Evolutionary conservation across 225 moss, liverwort and hornwort species (phyloP), one percentile per base, ranked within the genome.

Genomic region (Physcomitrium patens): DNA sequence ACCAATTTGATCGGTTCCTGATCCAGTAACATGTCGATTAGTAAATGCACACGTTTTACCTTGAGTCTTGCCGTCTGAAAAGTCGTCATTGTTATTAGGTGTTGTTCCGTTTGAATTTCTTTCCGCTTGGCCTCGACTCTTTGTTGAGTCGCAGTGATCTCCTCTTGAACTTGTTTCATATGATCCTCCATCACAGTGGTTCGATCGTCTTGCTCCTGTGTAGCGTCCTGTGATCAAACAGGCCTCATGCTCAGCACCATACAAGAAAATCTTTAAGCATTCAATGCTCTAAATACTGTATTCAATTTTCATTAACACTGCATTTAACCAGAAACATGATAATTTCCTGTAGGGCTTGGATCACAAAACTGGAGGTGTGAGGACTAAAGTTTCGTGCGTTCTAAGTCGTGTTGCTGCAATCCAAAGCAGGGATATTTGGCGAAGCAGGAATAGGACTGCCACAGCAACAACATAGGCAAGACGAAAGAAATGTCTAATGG

Each of bases 91-190:
- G 71, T 95, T 81, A 87, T 90, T 1, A 99, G 65, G 9, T 99
- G 95, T 22, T 99, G 83, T 77, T 99, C 95, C 0, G 87, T 81
- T 20, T 77, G 85, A 67, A 93, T 87, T 74, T 99, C 97, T 44
- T 93, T 90, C 53, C 20, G 72, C 67, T 90, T 99, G 44, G 86
- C 93, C 45, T 99, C 91, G 14, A 91, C 89, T 71, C 97, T 89
- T 60, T 90, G 89, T 78, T 99, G 94, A 17, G 89, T 91, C 71
- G 91, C 85, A 0, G 42, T 80, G 19, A 99, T 95, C 64, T 99
- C 93, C 45, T 99, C 91, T 68, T 95, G 94, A 59, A 99, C 93
- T 69, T 90, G 83, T 76, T 95, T 93, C 97, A 99, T 99, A 16
- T 99, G 97, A 76, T 99, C 97, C 67, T 95, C 97, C 93, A 99